Percentiles rank a stretch among this genome's conserved stretches.
These are phyloP conservation scores for Cairneyella variabilis DNA, from an alignment of 495 filamentous ascomycete genomes.

Conservation along the genomic window DNA sequence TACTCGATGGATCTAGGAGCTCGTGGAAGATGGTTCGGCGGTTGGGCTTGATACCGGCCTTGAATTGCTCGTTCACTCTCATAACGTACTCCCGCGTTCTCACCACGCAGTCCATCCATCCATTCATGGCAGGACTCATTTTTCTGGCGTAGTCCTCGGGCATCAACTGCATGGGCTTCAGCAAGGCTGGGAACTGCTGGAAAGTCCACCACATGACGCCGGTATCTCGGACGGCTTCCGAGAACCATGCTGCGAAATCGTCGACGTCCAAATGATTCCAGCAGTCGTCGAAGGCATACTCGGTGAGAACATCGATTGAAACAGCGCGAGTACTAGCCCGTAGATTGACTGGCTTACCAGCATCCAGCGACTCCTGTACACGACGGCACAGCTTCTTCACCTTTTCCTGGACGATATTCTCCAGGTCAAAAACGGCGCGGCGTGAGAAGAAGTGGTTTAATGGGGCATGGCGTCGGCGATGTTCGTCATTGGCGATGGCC, in stretches of 20 bases:
- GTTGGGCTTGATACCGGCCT: neutral
- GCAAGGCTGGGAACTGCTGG: constrained; percentile 29
- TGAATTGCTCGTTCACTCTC: neutral
- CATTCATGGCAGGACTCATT: too few species aligned
- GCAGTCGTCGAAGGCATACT: neutral
- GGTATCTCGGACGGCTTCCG: constrained; percentile 17
- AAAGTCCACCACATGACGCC: constrained; percentile 22
- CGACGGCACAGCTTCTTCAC: too few species aligned
- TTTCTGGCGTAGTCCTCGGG: too few species aligned
- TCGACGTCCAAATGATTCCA: constrained; percentile 14
- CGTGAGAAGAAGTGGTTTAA: constrained; percentile 42
- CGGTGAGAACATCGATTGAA: neutral
- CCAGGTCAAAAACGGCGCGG: constrained; percentile 28
- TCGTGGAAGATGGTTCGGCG: neutral
- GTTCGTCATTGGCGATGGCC: constrained; percentile 28
- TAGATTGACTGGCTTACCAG: neutral
- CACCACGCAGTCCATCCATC: neutral
- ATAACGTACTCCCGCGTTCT: neutral
- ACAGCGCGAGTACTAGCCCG: neutral
- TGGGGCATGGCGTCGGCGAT: constrained; percentile 29
- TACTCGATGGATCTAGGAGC: neutral
- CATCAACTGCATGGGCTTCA: too few species aligned
- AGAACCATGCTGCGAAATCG: constrained; percentile 22
- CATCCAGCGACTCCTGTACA: too few species aligned
- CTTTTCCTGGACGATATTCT: constrained; percentile 30